phyloP scores from a whole-genome alignment of 2,329 filamentous ascomycete genomes.

The Alternaria consortialis region DNA sequence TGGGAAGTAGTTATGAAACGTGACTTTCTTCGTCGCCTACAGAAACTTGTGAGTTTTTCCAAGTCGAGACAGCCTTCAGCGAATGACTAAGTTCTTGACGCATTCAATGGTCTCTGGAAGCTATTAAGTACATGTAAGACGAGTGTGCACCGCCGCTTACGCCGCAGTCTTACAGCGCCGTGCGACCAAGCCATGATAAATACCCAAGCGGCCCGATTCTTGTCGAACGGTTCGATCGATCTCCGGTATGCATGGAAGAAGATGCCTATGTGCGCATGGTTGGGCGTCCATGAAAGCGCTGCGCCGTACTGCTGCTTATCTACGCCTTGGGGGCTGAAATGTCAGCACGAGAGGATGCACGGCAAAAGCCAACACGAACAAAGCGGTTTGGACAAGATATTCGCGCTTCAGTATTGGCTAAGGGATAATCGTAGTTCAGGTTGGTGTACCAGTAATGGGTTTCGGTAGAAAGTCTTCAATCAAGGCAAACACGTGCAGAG shows the following conservation, averaged over 20 bases:
- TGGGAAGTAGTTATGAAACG: neutral
- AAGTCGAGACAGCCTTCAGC: neutral
- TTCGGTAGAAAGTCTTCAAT: too few species aligned
- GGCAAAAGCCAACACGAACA: neutral
- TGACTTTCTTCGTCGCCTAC: neutral
- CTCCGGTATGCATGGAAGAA: too few species aligned
- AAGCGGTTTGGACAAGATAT: neutral
- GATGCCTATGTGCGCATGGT: too few species aligned
- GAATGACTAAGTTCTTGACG: neutral
- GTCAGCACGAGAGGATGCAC: neutral
- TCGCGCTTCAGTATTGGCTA: neutral
- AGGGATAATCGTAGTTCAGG: neutral
- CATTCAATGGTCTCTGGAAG: neutral
- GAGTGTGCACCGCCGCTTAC: neutral
- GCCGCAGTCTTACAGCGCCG: neutral
- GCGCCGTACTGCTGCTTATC: neutral
- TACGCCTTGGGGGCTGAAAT: neutral
- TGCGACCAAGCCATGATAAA: neutral
- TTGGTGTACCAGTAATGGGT: too few species aligned
- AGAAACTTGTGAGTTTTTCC: neutral
- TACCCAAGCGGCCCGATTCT: neutral
- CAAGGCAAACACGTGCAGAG: too few species aligned
- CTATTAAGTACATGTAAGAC: neutral
- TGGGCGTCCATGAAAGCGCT: neutral
- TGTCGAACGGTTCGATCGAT: neutral